Base-by-base conservation (phyloP, 768 basidiomycete species). In the Exidia glandulosa region DNA sequence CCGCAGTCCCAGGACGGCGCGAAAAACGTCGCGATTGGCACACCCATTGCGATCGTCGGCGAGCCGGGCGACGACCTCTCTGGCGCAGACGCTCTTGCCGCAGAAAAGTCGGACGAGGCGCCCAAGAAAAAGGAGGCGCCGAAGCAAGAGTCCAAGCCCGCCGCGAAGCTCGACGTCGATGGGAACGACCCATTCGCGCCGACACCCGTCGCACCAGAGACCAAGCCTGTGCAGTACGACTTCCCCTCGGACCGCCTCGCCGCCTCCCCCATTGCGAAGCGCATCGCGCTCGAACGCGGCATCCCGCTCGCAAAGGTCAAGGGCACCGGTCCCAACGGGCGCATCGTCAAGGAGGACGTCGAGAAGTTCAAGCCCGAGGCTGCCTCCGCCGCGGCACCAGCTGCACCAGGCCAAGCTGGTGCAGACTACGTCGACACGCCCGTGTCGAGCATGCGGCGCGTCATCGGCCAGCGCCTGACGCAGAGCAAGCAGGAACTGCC, bases 21-120 rank as follows among this genome's bases (percentile, higher is more conserved):
- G 60, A 99, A 98, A 77, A 84, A 83, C 66, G 81, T 99, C 60
- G 69, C 79, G 55, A 93, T 99, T 67, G 96, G 96, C 61, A 81
- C 85, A 16, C 76, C 86, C 63, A 96, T 98, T 74, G 96, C 93
- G 60, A 83, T 99, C 70, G 71, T 94, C 58, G 96, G 82, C 31
- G 96, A 98, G 74, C 90, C 94, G 71, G 95, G 96, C 57, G 95
- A 98, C 70, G 94, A 98, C 70, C 69, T 96, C 61, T 87, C 93
- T 32, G 88, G 82, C 62, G 91, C 87, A 13, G 84, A 79, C 41
- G 85, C 85, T 55, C 71, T 94, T 67, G 90, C 87, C 23, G 71
- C 81, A 32, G 81, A 88, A 66, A 69, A 77, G 58, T 71, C 70
- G 63, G 70, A 71, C 57, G 45, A 57, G 56, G 59, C 68, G 3